Evolutionary conservation across 2,329 filamentous ascomycete species (phyloP).

Genomic region (Eutypa lata): DNA sequence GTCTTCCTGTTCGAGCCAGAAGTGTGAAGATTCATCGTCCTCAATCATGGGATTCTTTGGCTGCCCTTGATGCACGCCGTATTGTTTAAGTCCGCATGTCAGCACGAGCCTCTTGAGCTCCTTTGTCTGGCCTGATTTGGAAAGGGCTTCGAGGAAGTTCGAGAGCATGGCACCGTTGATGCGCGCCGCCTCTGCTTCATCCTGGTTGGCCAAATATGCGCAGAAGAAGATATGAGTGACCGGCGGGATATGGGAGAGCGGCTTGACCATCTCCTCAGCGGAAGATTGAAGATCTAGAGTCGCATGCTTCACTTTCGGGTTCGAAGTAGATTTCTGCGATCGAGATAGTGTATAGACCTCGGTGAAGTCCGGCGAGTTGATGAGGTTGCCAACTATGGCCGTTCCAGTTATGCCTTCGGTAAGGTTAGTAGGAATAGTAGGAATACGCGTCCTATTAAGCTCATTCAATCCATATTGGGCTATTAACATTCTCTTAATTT

Average conservation of each 20-base stretch:
- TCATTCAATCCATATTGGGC: too few species aligned
- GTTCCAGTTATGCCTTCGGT: slow-evolving; percentile 19
- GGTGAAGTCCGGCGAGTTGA: slow-evolving; percentile 10
- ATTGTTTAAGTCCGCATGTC: slow-evolving; percentile 49
- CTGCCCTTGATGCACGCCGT: slow-evolving; percentile 48
- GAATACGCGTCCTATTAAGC: too few species aligned
- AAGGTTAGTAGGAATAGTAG: too few species aligned
- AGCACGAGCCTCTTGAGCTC: slow-evolving; percentile 46
- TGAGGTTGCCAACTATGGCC: slow-evolving; percentile 12
- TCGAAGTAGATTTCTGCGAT: slow-evolving; percentile 7
- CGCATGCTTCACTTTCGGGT: slow-evolving; percentile 15
- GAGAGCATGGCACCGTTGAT: slow-evolving; percentile 40
- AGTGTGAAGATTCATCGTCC: slow-evolving; percentile 30
- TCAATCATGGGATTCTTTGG: slow-evolving; percentile 46
- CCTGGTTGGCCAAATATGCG: slow-evolving; percentile 13
- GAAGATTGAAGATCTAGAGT: slow-evolving; percentile 14
- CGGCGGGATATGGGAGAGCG: slow-evolving; percentile 13
- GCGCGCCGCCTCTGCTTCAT: slow-evolving; percentile 14
- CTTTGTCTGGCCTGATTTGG: slow-evolving; percentile 36
- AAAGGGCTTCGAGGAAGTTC: slow-evolving; percentile 45
- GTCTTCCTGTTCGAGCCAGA: slow-evolving; percentile 36
- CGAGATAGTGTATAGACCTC: slow-evolving; percentile 16
- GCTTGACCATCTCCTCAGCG: slow-evolving; percentile 10
- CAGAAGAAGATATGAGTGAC: slow-evolving; percentile 18
- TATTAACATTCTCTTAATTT: too few species aligned